Conservation (phyloP, 2,329 filamentous ascomycete species). For the Pestalotiopsis fici region DNA sequence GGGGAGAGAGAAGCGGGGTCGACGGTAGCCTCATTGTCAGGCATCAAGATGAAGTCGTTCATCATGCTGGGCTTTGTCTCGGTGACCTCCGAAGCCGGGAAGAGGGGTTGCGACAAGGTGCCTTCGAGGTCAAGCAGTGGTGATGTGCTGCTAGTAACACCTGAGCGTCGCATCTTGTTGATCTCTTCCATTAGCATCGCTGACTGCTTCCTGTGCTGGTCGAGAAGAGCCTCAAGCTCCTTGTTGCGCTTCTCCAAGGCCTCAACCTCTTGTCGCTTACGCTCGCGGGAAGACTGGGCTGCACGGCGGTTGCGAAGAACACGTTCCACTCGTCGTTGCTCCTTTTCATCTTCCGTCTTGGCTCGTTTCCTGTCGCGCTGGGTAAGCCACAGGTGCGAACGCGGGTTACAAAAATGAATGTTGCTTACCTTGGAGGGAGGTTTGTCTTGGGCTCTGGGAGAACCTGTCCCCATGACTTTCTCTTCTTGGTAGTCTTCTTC, state of each 20-base stretch:
- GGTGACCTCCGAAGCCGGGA: constrained; percentile 38
- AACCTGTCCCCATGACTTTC: constrained; percentile 98
- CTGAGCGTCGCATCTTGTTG: constrained; percentile 46
- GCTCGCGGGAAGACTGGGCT: constrained; percentile 93
- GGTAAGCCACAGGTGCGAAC: not conserved
- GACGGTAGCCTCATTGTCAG: constrained; percentile 50
- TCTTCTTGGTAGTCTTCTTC: constrained; percentile 84
- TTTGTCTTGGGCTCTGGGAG: constrained; percentile 96
- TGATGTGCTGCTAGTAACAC: constrained; percentile 40
- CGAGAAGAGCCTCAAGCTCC: constrained; percentile 65
- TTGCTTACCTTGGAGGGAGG: constrained; percentile 77
- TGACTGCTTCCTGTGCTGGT: constrained; percentile 58
- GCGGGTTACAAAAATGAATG: constrained; percentile 4
- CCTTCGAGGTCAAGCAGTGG: constrained; percentile 43
- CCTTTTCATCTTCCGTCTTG: constrained; percentile 98
- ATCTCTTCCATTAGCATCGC: constrained; percentile 50
- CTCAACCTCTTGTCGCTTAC: constrained; percentile 87
- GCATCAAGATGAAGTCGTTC: constrained; percentile 44
- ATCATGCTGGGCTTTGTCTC: constrained; percentile 35
- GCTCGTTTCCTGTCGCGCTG: constrained; percentile 74
- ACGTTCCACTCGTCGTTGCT: constrained; percentile 94
- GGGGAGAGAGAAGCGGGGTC: constrained; percentile 65
- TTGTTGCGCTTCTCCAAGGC: constrained; percentile 76
- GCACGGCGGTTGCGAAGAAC: constrained; percentile 95
- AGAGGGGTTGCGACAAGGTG: constrained; percentile 61